Conservation (phyloP, 2,329 filamentous ascomycete species). For the Sporothrix variecibatus region DNA sequence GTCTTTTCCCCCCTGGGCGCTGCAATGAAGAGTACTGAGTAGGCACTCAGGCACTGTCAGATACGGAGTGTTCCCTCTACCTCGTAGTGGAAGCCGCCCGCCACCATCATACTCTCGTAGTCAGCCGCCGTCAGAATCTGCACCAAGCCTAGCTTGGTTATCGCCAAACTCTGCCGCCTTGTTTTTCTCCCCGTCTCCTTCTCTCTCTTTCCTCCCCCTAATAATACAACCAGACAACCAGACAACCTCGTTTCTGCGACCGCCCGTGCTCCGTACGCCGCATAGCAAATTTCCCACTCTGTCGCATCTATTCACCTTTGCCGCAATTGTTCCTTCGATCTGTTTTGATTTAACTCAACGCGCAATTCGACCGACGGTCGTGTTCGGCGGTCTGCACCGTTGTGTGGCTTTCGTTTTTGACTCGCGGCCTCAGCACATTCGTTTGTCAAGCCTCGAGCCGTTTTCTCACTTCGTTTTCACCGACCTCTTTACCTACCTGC, state of each 20-base stretch:
- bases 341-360: background rate
- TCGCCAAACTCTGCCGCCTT: constrained; percentile 23
- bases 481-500: background rate
- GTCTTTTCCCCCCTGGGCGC: too few relatives aligned
- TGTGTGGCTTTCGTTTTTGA: background rate
- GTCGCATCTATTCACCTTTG: background rate
- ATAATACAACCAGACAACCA: background rate
- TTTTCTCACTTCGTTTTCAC: background rate
- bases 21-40: too few relatives aligned
- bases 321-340: background rate
- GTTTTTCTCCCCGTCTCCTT: constrained; percentile 14
- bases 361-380: background rate
- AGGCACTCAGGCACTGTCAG: background rate
- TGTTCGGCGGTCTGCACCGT: background rate
- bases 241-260: background rate
- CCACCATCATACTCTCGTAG: background rate
- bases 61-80: too few relatives aligned
- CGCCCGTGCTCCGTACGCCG: background rate
- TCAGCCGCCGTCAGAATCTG: constrained; percentile 13
- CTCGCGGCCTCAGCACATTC: background rate
- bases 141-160: background rate
- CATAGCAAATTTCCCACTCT: background rate
- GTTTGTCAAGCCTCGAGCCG: background rate
- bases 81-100: background rate
- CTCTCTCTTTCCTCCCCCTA: background rate